Base-by-base conservation (phyloP, 2,329 filamentous ascomycete species). In the Ceratocystis smalleyi region DNA sequence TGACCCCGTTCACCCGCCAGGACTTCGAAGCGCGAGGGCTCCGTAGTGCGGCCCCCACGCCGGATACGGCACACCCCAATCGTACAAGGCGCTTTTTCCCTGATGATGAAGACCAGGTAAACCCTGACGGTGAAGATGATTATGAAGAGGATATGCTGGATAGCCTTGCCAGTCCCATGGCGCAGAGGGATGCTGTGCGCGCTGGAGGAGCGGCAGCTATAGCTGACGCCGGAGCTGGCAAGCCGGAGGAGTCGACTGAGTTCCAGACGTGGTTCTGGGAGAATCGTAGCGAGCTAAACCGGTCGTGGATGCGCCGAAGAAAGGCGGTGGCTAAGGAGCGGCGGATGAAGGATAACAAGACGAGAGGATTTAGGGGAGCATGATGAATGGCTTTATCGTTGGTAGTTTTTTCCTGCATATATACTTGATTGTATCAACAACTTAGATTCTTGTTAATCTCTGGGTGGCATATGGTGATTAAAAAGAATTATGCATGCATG, bases 21-120 rank as follows among this genome's bases (percentile, higher is more conserved):
- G 92, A 97, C 69, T 78, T 92, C 35, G 86, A 89, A 69, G 83
- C 79, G 75, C 82, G 91, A 67, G 83, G 82, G 61, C 72, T 88
- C n/a, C 82, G 94, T 64, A 96, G 91, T 72, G 91, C 91, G 5
- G 94, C 94, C 1, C 94, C 94, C 0, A 99, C 94, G 0, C 94
- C 94, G 0, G 94, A 99, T 71, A 97, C 94, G 0, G 90, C 90
- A 1, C 84, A 91, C 66, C 84, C 88, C 1, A 84, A 79, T 49
- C 82, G 83, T 32, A 80, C 77, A 65, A 85, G 86, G 70, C 77
- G 79, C 68, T 78, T 86, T 30, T 84, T 81, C 79, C 74, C 75
- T 2, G 75, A 76, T 1, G 76, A 78, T 10, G 75, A 76, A 51
- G 75, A 77, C 0, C 76, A 78, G 7, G 74, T 77, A 10, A 74